phyloP scores from a whole-genome alignment of 2,329 filamentous ascomycete species.

The Cladosporium sp. region DNA sequence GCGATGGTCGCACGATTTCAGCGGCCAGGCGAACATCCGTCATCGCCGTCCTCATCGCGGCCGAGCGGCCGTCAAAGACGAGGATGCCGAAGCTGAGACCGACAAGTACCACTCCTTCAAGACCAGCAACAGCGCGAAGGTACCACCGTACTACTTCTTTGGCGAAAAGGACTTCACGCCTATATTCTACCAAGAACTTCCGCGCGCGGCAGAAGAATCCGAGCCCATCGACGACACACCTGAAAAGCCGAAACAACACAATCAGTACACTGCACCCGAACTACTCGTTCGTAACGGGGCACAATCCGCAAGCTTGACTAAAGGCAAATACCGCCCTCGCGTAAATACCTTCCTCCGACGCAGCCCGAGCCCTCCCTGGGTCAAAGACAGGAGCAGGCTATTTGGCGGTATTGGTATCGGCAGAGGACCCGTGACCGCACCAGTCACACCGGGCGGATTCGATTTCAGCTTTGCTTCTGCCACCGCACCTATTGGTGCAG shows the following conservation, averaged over 20 bases:
- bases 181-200: slow-evolving; percentile 15
- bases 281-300: slow-evolving; percentile 24
- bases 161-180: slow-evolving; percentile 23
- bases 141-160: slow-evolving; percentile 23
- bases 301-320: slow-evolving; percentile 14
- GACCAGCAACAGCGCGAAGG: slow-evolving; percentile 9
- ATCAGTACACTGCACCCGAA: slow-evolving; percentile 25
- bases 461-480: slow-evolving; percentile 6
- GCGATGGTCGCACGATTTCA: slow-evolving; percentile 37
- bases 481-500: not conserved
- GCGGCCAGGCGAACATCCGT: slow-evolving; percentile 27
- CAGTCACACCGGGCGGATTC: not conserved
- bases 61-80: slow-evolving; percentile 26
- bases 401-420: slow-evolving; percentile 11
- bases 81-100: slow-evolving; percentile 13
- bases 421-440: not conserved
- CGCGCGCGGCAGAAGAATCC: not conserved
- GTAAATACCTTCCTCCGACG: slow-evolving; percentile 14
- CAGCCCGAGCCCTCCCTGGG: slow-evolving; percentile 9
- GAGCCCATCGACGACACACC: not conserved
- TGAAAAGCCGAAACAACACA: slow-evolving; percentile 18
- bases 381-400: slow-evolving; percentile 9
- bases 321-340: slow-evolving; percentile 8
- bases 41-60: slow-evolving; percentile 32
- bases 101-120: slow-evolving; percentile 15